Evolutionary conservation across 345 rosid species (phyloP).

Genomic region (thale cress (Arabidopsis thaliana)): DNA sequence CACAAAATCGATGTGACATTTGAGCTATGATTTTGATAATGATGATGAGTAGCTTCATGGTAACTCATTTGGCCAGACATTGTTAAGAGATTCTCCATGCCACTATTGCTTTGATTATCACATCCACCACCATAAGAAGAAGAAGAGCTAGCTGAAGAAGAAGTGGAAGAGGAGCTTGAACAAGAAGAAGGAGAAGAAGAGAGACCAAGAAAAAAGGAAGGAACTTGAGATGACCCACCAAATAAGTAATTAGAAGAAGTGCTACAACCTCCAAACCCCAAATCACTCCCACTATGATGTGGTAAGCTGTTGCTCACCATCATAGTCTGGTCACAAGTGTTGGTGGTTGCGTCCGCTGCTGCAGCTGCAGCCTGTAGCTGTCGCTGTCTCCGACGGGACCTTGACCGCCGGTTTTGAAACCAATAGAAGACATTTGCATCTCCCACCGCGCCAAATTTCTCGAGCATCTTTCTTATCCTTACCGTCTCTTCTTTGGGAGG

Average conservation of each 20-base stretch:
- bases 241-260: conserved; percentile 40
- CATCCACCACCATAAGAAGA: conserved; percentile 57
- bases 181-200: conserved; percentile 45
- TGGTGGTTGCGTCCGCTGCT: conserved; percentile 36
- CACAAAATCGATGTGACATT: conserved; percentile 56
- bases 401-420: conserved; percentile 96
- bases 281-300: conserved; percentile 38
- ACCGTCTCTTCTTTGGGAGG: conserved; percentile 98
- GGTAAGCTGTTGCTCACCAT: conserved; percentile 47
- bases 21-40: conserved; percentile 49
- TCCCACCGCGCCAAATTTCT: conserved; percentile 89
- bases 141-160: conserved; percentile 54
- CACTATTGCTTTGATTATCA: conserved; percentile 44
- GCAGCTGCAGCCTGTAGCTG: conserved; percentile 81
- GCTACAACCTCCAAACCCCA: conserved; percentile 48
- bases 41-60: conserved; percentile 57
- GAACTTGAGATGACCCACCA: conserved; percentile 45
- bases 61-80: conserved; percentile 69
- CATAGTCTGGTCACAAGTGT: conserved; percentile 43
- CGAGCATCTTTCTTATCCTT: conserved; percentile 83
- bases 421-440: conserved; percentile 99
- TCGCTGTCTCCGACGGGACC: conserved; percentile 95
- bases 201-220: conserved; percentile 34
- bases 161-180: conserved; percentile 48
- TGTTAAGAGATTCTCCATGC: conserved; percentile 55